Evolutionary conservation across 1,284 basidiomycete species (phyloP).

Genomic region (Bondarzewia mesenterica): DNA sequence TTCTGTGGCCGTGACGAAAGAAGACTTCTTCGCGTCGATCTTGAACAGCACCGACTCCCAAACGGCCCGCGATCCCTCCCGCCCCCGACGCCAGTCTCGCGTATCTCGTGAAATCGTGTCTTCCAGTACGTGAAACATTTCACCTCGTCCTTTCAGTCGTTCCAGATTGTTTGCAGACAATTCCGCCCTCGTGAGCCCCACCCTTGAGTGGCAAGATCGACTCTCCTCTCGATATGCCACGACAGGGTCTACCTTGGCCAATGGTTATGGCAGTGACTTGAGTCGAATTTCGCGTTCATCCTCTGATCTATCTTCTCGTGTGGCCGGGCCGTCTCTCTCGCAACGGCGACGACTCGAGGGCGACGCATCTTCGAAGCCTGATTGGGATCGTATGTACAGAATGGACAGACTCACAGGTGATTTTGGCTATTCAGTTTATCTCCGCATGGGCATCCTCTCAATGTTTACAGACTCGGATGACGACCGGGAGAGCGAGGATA

Average conservation of each 20-base stretch:
- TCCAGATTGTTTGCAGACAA: no score
- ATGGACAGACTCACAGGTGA: constrained; percentile 22
- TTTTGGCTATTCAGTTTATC: not conserved
- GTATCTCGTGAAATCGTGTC: constrained; percentile 72
- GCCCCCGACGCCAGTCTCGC: constrained; percentile 65
- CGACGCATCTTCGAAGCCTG: constrained; percentile 8
- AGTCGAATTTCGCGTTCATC: constrained; percentile 1
- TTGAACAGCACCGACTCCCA: constrained; percentile 48
- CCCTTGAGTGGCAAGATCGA: constrained; percentile 70
- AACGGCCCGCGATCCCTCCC: constrained; percentile 43
- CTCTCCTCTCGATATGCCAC: constrained; percentile 44
- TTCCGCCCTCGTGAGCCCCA: constrained; percentile 53
- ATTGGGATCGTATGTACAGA: constrained; percentile 18
- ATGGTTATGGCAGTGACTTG: not conserved
- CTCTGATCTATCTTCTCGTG: not conserved
- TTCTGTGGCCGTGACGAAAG: constrained; percentile 45
- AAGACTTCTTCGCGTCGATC: constrained; percentile 66
- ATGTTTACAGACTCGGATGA: constrained; percentile 7
- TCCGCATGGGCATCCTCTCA: not conserved
- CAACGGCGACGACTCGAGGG: constrained; percentile 19
- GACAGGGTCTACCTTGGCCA: not conserved
- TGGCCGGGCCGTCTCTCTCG: constrained; percentile 3
- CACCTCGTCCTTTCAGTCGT: no score
- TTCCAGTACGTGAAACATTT: constrained; percentile 31
- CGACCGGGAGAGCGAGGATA: constrained; percentile 30